A percentile compares a stretch with the other conserved stretches of the same genome.
These are phyloP conservation scores for Serendipita sp. DNA, from an alignment of 768 basidiomycete genomes.

Conservation along the genomic window DNA sequence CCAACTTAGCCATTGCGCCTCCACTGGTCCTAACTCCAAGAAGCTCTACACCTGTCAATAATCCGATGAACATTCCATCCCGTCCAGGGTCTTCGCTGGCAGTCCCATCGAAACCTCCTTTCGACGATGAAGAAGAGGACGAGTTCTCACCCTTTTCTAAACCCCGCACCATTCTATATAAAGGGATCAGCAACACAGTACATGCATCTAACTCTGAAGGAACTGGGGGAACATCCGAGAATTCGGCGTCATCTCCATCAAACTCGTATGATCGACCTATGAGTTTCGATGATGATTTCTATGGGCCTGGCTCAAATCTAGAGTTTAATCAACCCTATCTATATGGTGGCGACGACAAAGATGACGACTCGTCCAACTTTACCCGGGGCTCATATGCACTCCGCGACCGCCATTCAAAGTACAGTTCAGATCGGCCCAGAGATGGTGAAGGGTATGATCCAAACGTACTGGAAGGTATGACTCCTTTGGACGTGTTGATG, in stretches of 20 bases:
- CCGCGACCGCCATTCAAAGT: not conserved
- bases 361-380: not conserved
- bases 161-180: slow-evolving; percentile 29
- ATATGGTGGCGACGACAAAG: slow-evolving; percentile 16
- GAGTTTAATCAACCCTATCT: slow-evolving; percentile 19
- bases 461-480: slow-evolving; percentile 80
- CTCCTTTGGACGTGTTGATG: slow-evolving; percentile 88
- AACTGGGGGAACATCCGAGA: slow-evolving; percentile 26
- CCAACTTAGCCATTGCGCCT: slow-evolving; percentile 82
- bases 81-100: slow-evolving; percentile 31
- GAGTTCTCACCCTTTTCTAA: slow-evolving; percentile 65
- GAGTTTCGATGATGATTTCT: slow-evolving; percentile 9
- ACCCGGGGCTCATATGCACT: not conserved
- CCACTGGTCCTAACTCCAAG: slow-evolving; percentile 41
- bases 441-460: slow-evolving; percentile 37
- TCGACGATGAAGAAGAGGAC: slow-evolving; percentile 40
- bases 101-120: slow-evolving; percentile 9
- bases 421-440: slow-evolving; percentile 11
- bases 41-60: not conserved
- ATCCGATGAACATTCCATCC: slow-evolving; percentile 35
- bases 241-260: slow-evolving; percentile 20
- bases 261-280: slow-evolving; percentile 7
- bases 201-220: slow-evolving; percentile 33
- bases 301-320: slow-evolving; percentile 16
- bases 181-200: slow-evolving; percentile 40